phyloP scores from a whole-genome alignment of 108 stramenopile genomes.

The Schizochytrium sp. region DNA sequence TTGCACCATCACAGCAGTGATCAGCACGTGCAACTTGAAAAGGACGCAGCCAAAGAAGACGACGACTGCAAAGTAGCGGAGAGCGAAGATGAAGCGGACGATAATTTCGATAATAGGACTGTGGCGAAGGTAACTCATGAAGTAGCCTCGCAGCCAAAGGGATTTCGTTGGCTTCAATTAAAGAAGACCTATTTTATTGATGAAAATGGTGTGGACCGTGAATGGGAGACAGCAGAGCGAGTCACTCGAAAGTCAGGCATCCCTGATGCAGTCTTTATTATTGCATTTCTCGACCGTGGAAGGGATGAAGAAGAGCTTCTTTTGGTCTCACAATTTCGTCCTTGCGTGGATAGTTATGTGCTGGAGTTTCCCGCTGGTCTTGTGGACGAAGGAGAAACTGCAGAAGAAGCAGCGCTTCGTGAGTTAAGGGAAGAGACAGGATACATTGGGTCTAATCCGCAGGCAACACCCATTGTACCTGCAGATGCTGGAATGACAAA shows the following conservation, averaged over 20 bases:
- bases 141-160: neutral
- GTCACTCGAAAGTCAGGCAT: neutral
- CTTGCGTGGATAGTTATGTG: neutral
- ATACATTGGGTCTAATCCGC: neutral
- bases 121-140: neutral
- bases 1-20: too few relatives aligned
- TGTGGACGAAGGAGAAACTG: neutral
- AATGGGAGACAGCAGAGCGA: constrained; percentile 46
- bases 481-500: constrained; percentile 19
- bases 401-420: constrained; percentile 24
- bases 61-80: neutral
- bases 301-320: neutral
- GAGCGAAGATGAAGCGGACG: neutral
- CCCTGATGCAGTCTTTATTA: constrained; percentile 11
- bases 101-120: neutral
- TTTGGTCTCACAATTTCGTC: constrained; percentile 1
- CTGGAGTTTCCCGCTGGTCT: constrained; percentile 21
- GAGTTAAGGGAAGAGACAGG: constrained; percentile 38
- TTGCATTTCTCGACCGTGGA: neutral
- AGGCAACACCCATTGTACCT: neutral
- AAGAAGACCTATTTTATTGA: neutral
- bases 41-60: too few relatives aligned
- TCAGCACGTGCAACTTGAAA: too few relatives aligned
- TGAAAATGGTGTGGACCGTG: neutral
- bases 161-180: neutral